Evolutionary conservation across 2,329 filamentous ascomycete species (phyloP), one percentile per base, ranked within the genome.

Genomic region (Phaeosphaeriaceae sp.): DNA sequence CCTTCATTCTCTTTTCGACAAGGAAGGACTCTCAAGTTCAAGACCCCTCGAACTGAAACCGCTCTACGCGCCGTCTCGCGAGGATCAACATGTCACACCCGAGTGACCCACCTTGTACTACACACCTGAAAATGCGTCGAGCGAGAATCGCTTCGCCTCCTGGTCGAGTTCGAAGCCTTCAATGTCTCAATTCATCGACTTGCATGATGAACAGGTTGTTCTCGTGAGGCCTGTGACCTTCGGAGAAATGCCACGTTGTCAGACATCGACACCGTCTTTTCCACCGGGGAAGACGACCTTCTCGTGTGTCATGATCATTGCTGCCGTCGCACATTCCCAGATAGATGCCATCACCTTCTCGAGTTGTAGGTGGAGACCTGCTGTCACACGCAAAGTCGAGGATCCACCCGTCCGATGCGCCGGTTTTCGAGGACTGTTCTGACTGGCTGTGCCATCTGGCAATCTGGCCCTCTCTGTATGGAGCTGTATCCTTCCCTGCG

Each of bases 211-310:
- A 11, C 33, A 22, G 36, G 21, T 21, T 19, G 42, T 45, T 21
- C 19, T 25, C 33, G 22, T 27, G 21, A 36, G 31, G 31, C 13
- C 13, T 13, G 17, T 7, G 36, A 20, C 19, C 13, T 15, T 42
- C 27, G 56, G 59, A 57, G 10, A 20, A 51, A 33, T 62, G 57
- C 57, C 62, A 65, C 59, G 56, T 52, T 62, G 36, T 67, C 56
- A 66, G 62, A 69, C 64, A 67, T 58, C 3, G 44, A 50, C 51
- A 56, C 50, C 24, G 55, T 45, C 42, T 45, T 17, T 17, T 47
- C 21, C 45, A 47, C 45, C 7, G 27, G 45, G 17, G 15, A 9
- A 17, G 22, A 15, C 6, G 31, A 11, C 31, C 31, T 36, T 3
- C 7, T 11, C 31, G 31, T 11, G 31, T 36, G 31, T 13, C 13